Percentiles rank a stretch among this genome's conserved stretches.
Evolutionary conservation across 2,329 filamentous ascomycete species (phyloP).

Genomic region (Sporothrix brasiliensis): DNA sequence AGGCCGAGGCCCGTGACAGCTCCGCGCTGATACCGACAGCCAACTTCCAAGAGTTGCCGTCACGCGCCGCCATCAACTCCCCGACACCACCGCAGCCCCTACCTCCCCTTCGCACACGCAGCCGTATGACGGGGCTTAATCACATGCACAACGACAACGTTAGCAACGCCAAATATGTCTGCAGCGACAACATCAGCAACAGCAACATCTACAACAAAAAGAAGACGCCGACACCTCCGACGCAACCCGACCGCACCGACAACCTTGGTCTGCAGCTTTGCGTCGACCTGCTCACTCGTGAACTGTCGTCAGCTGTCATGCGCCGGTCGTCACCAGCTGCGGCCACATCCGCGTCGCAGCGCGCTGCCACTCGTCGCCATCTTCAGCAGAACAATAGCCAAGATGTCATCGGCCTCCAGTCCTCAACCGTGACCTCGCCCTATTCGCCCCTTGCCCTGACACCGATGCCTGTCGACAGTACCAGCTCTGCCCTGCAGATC

Average conservation of each 20-base stretch:
- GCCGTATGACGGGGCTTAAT: slow-evolving; percentile 1
- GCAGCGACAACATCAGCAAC: background rate
- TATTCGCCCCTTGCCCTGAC: slow-evolving; percentile 37
- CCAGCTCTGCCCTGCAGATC: slow-evolving; percentile 54
- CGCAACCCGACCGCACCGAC: slow-evolving; percentile 38
- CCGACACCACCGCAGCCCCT: slow-evolving; percentile 13
- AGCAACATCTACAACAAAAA: slow-evolving; percentile 5
- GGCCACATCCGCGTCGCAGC: slow-evolving; percentile 21
- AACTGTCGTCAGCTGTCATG: slow-evolving; percentile 51
- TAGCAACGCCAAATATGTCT: background rate
- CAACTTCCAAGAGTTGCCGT: background rate
- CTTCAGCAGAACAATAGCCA: slow-evolving; percentile 3
- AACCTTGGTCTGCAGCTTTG: slow-evolving; percentile 55
- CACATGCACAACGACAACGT: background rate
- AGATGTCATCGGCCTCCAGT: background rate
- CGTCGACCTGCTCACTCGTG: slow-evolving; percentile 54
- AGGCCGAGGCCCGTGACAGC: background rate
- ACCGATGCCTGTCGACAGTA: slow-evolving; percentile 33
- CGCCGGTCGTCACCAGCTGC: slow-evolving; percentile 26
- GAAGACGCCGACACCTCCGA: slow-evolving; percentile 23
- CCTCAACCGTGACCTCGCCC: background rate
- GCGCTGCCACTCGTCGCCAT: slow-evolving; percentile 21
- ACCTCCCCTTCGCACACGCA: slow-evolving; percentile 26
- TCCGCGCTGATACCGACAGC: background rate
- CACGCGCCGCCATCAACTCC: background rate